Evolutionary conservation across 2,329 filamentous ascomycete species (phyloP), one percentile per base, ranked within the genome.

Genomic region (Colletotrichum magnum): DNA sequence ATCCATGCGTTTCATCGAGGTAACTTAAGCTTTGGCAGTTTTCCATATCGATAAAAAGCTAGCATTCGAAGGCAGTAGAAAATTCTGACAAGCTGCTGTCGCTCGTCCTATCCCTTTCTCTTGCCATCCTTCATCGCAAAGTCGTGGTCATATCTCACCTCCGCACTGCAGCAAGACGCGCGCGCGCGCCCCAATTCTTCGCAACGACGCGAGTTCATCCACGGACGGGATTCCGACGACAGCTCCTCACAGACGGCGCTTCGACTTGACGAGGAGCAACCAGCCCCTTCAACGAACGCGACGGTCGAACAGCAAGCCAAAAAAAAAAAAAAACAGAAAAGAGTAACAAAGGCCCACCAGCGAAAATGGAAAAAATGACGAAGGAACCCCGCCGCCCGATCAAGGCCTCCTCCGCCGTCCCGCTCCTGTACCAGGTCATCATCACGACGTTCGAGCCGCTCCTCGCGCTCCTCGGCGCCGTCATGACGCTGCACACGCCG

Each of bases 361-460:
- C 21, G 21, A 24, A 4, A 15, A 45, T 10, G 32, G 3, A 7
- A 7, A 52, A 43, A 6, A 61, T 58, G 36, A 52, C 57, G 45
- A n/a, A 50, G n/a, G 28, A 53, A 24, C 36, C 43, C 10, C 56
- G 36, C 21, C 16, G 6, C 6, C 12, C 36, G 13, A 54, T 66
- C 10, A 36, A 58, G 21, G 75, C 75, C 10, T 71, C 73, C 2
- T 68, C 74, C 52, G 58, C 73, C 54, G 60, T 81, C 57, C 79
- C 80, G 4, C 70, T 72, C 63, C 16, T 71, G 50, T 81, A 78
- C 73, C 78, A 77, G 48, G 47, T 81, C 61, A 69, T 75, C 53
- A 70, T 82, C 36, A 76, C 76, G 39, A 74, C 74, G 50, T 56
- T 81, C 58, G 80, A 82, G 71, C 81, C 81, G 12, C 64, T 81